Evolutionary conservation across 148 eudicot genomes (phyloP).

Genomic region (Linanthus parryae): DNA sequence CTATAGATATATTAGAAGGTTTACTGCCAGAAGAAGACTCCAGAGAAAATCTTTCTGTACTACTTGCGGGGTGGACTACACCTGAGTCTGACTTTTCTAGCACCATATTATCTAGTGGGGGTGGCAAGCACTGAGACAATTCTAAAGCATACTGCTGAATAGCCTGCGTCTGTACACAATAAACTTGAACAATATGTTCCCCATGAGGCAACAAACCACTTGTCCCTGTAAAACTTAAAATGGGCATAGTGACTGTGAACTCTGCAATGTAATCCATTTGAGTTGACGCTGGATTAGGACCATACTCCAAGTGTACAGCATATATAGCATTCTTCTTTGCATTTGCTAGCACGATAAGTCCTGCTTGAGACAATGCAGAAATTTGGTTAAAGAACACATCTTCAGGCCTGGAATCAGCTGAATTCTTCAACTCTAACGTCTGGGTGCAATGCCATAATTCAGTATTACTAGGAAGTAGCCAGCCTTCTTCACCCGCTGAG

Average conservation of each 20-base stretch:
- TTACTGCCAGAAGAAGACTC: conserved; percentile 58
- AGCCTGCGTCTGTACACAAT: conserved; percentile 96
- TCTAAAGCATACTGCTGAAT: conserved; percentile 97
- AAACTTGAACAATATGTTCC: conserved; percentile 73
- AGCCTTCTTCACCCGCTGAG: conserved; percentile 86
- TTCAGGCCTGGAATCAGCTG: conserved; percentile 49
- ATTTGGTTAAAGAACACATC: conserved; percentile 90
- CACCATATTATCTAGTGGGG: conserved; percentile 45
- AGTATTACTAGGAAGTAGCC: conserved; percentile 91
- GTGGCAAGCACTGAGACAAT: conserved; percentile 76
- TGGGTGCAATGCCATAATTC: conserved; percentile 86
- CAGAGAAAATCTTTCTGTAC: conserved; percentile 28
- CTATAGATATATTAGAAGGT: conserved; percentile 30
- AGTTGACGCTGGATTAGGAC: conserved; percentile 61
- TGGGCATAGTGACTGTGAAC: conserved; percentile 96
- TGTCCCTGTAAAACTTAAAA: conserved; percentile 86
- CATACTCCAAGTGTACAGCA: conserved; percentile 85
- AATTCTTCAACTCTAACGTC: conserved; percentile 72
- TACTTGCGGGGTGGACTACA: conserved; percentile 39
- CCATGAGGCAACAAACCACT: conserved; percentile 65
- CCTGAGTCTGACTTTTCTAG: conserved; percentile 57
- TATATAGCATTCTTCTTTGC: conserved; percentile 93
- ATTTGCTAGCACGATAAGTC: conserved; percentile 81
- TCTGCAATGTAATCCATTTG: conserved; percentile 89
- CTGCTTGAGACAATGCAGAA: conserved; percentile 66